Evolutionary conservation across 2,329 filamentous ascomycete genomes (phyloP), one percentile per base, ranked within the genome.

Genomic region (Emydomyces testavorans): DNA sequence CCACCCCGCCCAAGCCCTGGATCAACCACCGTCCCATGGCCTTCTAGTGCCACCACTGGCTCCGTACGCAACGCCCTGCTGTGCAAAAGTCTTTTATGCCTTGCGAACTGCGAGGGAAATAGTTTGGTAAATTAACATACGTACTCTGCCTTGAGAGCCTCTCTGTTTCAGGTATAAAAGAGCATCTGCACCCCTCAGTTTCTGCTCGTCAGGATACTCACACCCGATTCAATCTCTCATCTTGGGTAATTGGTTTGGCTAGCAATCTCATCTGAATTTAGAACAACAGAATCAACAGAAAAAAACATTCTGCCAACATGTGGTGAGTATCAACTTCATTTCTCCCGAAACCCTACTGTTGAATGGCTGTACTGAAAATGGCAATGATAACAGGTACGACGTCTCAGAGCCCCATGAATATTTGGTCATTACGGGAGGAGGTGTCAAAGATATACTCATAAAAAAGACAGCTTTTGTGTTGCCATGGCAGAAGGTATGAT

Each of bases 361-460:
- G 6, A 23, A 8, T 10, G 28, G 4, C 6, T 11, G 32, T 35
- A 23, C 15, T 4, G 13, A 23, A 6, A 34, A 38, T 26, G 13
- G 31, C 36, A 21, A n/a, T 11, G 6, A 26, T 13, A 20, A 76
- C 72, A 75, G 75, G 56, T 85, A 82, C 68, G 77, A 74, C 63
- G 76, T 87, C 54, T 82, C 84, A 16, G 77, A 78, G 48, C 81
- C 85, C 23, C 84, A 88, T 68, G 78, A 87, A 68, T 93, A 92
- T 74, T 83, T 93, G 66, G 85, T 86, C 72, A 78, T 92, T 57
- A 92, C 85, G 57, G 86, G 87, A 68, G 80, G 80, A 67, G 79
- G 82, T 55, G 75, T 94, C 57, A 73, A 80, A 36, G 80, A 76
- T 58, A 78, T 93, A 57, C 77, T 78, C 56, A 88, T 93, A 64